These are phyloP conservation scores for Boletus subparvulus DNA, from an alignment of 768 basidiomycete species.

Conservation along the genomic window DNA sequence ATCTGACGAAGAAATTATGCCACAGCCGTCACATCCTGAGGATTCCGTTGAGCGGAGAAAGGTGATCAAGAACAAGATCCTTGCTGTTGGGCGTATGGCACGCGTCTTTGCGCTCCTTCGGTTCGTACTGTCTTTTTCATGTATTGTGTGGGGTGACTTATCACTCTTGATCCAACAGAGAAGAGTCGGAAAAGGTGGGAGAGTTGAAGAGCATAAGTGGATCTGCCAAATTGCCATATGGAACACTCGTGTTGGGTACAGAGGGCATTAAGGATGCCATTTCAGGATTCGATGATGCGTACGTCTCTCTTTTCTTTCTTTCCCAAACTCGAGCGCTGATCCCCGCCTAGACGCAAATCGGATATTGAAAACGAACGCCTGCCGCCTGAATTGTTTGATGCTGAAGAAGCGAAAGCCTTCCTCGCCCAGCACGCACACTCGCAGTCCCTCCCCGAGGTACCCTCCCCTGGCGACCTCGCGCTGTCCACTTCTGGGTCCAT, in stretches of 20 bases:
- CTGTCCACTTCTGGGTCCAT: slow-evolving; percentile 46
- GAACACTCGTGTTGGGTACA: slow-evolving; percentile 79
- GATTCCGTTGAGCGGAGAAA: slow-evolving; percentile 75
- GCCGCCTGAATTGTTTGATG: slow-evolving; percentile 96
- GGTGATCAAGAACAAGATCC: slow-evolving; percentile 97
- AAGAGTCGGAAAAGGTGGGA: slow-evolving; percentile 96
- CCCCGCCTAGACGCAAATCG: slow-evolving; percentile 73
- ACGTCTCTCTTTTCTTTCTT: slow-evolving; percentile 35
- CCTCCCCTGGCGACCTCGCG: slow-evolving; percentile 43
- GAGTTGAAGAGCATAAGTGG: slow-evolving; percentile 93
- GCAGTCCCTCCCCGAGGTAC: slow-evolving; percentile 52
- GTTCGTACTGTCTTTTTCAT: slow-evolving; percentile 46
- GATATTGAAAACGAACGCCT: slow-evolving; percentile 99
- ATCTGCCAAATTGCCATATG: slow-evolving; percentile 74
- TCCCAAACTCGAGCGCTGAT: neutral
- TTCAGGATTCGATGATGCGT: slow-evolving; percentile 72
- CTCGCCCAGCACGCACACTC: slow-evolving; percentile 38
- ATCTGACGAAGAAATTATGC: slow-evolving; percentile 47
- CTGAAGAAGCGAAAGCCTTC: slow-evolving; percentile 65
- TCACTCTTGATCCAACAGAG: slow-evolving; percentile 45
- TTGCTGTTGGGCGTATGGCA: slow-evolving; percentile 96
- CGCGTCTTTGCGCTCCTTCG: slow-evolving; percentile 94
- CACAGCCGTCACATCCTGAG: slow-evolving; percentile 36
- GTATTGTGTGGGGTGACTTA: neutral
- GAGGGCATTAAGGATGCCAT: slow-evolving; percentile 97